Evolutionary conservation across 2,329 filamentous ascomycete genomes (phyloP).

Genomic region (Gnomoniopsis sp.): DNA sequence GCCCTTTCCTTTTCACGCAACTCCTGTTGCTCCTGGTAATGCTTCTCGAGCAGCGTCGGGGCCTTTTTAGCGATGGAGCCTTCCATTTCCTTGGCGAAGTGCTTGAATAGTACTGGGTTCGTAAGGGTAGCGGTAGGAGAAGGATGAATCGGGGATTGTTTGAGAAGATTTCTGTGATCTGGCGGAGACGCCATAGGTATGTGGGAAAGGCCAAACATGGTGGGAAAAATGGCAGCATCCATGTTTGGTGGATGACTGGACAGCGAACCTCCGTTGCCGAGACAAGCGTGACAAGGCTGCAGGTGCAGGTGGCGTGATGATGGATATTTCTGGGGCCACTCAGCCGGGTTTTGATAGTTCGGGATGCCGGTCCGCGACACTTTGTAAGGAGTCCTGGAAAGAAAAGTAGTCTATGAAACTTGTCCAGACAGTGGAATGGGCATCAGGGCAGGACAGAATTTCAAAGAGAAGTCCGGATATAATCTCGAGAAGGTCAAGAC

Average conservation of each 20-base stretch:
- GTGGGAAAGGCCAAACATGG: slow-evolving; percentile 22
- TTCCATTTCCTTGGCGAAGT: slow-evolving; percentile 23
- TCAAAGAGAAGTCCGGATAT: too few species aligned
- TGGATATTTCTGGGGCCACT: slow-evolving; percentile 18
- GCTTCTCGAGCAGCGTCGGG: slow-evolving; percentile 15
- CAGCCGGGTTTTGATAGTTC: slow-evolving; percentile 1
- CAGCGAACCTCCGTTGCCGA: not conserved
- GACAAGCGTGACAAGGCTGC: slow-evolving; percentile 12
- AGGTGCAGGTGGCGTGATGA: slow-evolving; percentile 14
- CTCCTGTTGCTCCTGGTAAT: slow-evolving; percentile 13
- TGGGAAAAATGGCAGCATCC: slow-evolving; percentile 14
- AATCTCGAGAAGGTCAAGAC: not conserved
- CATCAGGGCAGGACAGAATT: not conserved
- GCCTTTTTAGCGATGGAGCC: slow-evolving; percentile 14
- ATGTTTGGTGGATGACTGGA: not conserved
- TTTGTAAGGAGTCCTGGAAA: not conserved
- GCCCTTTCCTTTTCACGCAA: not conserved
- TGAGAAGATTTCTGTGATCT: slow-evolving; percentile 33
- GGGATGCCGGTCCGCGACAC: not conserved
- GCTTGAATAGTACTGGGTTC: slow-evolving; percentile 19
- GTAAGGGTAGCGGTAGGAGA: slow-evolving; percentile 6
- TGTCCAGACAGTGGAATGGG: not conserved
- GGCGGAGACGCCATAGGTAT: slow-evolving; percentile 38
- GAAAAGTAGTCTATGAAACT: not conserved
- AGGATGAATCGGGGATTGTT: slow-evolving; percentile 14